Evolutionary conservation across 2,329 filamentous ascomycete species (phyloP).

Genomic region (Colletotrichum sidae): DNA sequence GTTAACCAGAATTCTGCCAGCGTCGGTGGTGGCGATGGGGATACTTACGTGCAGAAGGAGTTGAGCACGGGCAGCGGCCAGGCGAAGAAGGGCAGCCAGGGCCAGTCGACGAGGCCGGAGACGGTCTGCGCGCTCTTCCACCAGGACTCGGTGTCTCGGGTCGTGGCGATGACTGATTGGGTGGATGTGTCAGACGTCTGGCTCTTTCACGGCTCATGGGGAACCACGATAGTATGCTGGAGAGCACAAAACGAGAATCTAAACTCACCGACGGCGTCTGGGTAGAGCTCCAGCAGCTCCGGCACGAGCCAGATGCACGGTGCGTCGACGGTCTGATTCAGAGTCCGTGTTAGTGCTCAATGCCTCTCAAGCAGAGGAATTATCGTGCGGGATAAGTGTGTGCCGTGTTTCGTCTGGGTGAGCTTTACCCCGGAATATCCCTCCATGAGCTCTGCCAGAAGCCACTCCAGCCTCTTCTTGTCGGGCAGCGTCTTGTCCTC

Average conservation of each 20-base stretch:
- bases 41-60: constrained; percentile 8
- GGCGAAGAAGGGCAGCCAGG: constrained; percentile 38
- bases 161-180: constrained; percentile 37
- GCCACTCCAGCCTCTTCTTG: not conserved
- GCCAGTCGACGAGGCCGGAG: constrained; percentile 17
- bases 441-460: not conserved
- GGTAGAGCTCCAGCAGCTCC: constrained; percentile 38
- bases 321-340: not conserved
- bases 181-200: too few species aligned
- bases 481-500: not conserved
- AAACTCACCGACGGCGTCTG: constrained; percentile 36
- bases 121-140: constrained; percentile 38
- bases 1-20: not conserved
- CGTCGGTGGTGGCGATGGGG: too few species aligned
- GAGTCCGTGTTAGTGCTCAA: too few species aligned
- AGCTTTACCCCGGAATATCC: not conserved
- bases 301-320: constrained; percentile 15
- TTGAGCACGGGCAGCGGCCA: constrained; percentile 34
- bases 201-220: too few species aligned
- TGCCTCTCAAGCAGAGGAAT: too few species aligned
- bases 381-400: too few species aligned
- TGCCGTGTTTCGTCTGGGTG: too few species aligned
- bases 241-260: not conserved
- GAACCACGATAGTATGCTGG: too few species aligned
- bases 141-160: constrained; percentile 39